phyloP scores from a whole-genome alignment of 2,329 filamentous ascomycete species.

The Penicillium sp. region DNA sequence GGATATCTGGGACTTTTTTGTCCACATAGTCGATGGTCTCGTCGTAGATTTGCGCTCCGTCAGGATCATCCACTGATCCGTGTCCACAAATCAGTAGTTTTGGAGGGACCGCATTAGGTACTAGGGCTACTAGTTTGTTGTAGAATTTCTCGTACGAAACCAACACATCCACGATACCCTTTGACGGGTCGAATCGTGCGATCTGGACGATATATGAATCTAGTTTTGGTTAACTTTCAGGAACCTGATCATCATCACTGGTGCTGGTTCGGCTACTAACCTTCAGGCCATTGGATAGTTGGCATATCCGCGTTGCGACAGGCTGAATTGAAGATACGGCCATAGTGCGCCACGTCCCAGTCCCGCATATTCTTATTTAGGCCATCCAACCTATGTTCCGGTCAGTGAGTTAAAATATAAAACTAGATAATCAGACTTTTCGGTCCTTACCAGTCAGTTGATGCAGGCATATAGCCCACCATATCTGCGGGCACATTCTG shows the following conservation, averaged over 20 bases:
- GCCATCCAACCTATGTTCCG: conserved; percentile 62
- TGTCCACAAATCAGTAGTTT: conserved; percentile 76
- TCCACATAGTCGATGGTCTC: conserved; percentile 68
- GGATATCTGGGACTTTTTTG: conserved; percentile 59
- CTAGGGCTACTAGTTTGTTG: conserved; percentile 53
- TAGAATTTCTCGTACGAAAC: conserved; percentile 72
- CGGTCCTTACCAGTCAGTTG: conserved; percentile 67
- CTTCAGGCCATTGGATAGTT: conserved; percentile 40
- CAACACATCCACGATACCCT: conserved; percentile 75
- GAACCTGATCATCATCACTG: neutral
- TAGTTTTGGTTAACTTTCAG: conserved; percentile 49
- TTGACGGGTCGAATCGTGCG: conserved; percentile 78
- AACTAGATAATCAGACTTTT: conserved; percentile 13
- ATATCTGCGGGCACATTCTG: conserved; percentile 62
- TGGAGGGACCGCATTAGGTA: conserved; percentile 56
- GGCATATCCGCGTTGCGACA: conserved; percentile 56
- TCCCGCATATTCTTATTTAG: conserved; percentile 71
- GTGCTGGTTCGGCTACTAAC: conserved; percentile 13
- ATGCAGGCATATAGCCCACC: conserved; percentile 74
- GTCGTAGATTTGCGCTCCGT: conserved; percentile 70
- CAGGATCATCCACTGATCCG: conserved; percentile 76
- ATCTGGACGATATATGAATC: conserved; percentile 76
- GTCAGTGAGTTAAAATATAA: conserved; percentile 20
- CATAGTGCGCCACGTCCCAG: conserved; percentile 72
- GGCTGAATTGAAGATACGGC: conserved; percentile 67